These are phyloP conservation scores for Globisporangium parvum DNA, from an alignment of 352 stramenopile genomes.

Conservation along the genomic window DNA sequence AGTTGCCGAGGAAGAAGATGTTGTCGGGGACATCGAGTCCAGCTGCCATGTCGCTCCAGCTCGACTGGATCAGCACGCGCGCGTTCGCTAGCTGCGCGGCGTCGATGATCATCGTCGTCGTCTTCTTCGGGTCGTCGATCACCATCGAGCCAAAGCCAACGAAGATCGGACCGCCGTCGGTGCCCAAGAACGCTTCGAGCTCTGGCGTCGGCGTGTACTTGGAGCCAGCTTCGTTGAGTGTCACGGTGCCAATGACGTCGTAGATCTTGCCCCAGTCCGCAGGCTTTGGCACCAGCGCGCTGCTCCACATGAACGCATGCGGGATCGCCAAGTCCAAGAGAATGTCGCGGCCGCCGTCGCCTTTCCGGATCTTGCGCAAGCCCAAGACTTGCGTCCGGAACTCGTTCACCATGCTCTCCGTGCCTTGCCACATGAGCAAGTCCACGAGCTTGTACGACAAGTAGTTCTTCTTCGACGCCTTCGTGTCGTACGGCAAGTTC, in stretches of 20 bases:
- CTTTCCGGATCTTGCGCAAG: conserved; percentile 30
- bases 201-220: conserved; percentile 44
- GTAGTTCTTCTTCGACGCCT: conserved; percentile 24
- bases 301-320: conserved; percentile 75
- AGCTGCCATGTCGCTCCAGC: conserved; percentile 82
- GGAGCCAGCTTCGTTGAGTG: conserved; percentile 1
- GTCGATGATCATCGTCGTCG: conserved; percentile 84
- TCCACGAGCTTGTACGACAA: conserved; percentile 2
- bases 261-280: conserved; percentile 42
- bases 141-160: conserved; percentile 94
- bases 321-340: conserved; percentile 35
- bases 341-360: conserved; percentile 27
- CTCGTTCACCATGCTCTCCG: conserved; percentile 41
- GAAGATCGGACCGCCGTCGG: conserved; percentile 73
- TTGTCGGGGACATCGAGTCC: conserved; percentile 46
- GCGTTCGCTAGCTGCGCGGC: conserved; percentile 47
- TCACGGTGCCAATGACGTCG: conserved; percentile 12
- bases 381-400: conserved; percentile 47
- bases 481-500: conserved; percentile 74
- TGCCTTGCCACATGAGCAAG: conserved; percentile 49
- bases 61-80: conserved; percentile 88
- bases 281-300: conserved; percentile 44
- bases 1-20: conserved; percentile 61
- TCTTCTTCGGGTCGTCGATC: conserved; percentile 63
- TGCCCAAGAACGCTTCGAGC: conserved; percentile 56